Percentiles rank a stretch among this genome's conserved stretches.
Evolutionary conservation across 257 asterid genomes (phyloP).

Genomic region (Oldenlandia corymbosa): DNA sequence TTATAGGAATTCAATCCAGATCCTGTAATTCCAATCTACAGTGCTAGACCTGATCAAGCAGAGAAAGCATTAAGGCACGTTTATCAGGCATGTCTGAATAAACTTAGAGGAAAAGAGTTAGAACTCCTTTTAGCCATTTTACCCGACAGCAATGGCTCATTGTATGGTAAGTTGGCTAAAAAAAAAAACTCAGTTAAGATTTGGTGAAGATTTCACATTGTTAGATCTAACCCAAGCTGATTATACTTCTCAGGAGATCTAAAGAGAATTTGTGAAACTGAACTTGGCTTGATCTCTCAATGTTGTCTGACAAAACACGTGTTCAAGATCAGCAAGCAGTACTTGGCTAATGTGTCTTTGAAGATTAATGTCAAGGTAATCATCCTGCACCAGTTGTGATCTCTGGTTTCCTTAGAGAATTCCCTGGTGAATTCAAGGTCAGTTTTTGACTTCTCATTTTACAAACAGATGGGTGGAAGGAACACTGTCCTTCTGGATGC

Average conservation of each 20-base stretch:
- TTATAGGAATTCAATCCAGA: conserved; percentile 80
- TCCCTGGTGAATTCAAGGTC: not conserved
- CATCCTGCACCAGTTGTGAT: not conserved
- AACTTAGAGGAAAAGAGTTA: conserved; percentile 84
- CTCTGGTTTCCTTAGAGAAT: not conserved
- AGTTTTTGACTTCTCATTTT: conserved; percentile 1
- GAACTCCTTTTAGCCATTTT: conserved; percentile 87
- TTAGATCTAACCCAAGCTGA: not conserved
- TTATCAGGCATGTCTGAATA: conserved; percentile 64
- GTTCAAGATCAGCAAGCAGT: conserved; percentile 94
- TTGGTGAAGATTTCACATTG: not conserved
- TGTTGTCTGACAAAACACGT: conserved; percentile 96
- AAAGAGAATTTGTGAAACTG: conserved; percentile 96
- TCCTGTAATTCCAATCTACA: conserved; percentile 80
- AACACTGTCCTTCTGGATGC: conserved; percentile 88
- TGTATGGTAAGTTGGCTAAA: conserved; percentile 55
- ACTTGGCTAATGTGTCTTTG: conserved; percentile 93
- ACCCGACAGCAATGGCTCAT: conserved; percentile 90
- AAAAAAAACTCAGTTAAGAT: not conserved
- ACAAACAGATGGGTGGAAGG: conserved; percentile 95
- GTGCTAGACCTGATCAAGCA: conserved; percentile 89
- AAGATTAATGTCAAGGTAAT: conserved; percentile 91
- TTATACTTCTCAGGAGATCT: conserved; percentile 56
- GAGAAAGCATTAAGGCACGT: conserved; percentile 94
- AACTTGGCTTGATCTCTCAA: conserved; percentile 90